These are phyloP conservation scores for Choricystis sp. DNA, from an alignment of 139 green algal genomes.

Conservation along the genomic window DNA sequence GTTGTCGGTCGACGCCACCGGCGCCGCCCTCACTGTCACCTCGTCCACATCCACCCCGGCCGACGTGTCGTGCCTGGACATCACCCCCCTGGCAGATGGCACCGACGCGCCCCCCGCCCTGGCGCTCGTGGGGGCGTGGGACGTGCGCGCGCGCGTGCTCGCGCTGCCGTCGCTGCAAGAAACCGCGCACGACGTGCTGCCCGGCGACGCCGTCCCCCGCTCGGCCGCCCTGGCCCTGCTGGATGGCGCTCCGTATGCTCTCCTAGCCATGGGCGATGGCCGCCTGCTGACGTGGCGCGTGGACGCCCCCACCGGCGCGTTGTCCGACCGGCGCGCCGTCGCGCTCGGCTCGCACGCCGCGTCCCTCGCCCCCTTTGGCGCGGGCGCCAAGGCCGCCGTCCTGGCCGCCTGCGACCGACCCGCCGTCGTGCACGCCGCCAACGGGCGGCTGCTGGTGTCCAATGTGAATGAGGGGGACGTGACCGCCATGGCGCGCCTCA, in stretches of 20 bases:
- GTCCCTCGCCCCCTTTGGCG: slow-evolving; percentile 51
- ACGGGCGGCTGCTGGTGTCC: slow-evolving; percentile 88
- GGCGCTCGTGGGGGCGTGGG: slow-evolving; percentile 54
- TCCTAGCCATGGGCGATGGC: slow-evolving; percentile 22
- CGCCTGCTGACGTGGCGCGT: slow-evolving; percentile 14
- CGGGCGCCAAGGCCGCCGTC: slow-evolving; percentile 37
- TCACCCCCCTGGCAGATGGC: slow-evolving; percentile 40
- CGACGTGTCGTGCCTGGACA: slow-evolving; percentile 85
- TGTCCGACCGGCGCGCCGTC: slow-evolving; percentile 63
- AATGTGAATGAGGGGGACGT: slow-evolving; percentile 93
- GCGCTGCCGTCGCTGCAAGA: slow-evolving; percentile 25
- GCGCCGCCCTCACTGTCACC: not conserved
- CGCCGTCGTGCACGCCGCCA: slow-evolving; percentile 82
- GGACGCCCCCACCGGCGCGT: not conserved
- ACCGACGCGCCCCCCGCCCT: slow-evolving; percentile 4
- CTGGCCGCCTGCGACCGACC: slow-evolving; percentile 88
- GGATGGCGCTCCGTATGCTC: not conserved
- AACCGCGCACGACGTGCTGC: slow-evolving; percentile 55
- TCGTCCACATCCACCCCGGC: not conserved
- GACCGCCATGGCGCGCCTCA: slow-evolving; percentile 61
- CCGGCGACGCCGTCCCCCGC: slow-evolving; percentile 16
- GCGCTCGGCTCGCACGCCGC: slow-evolving; percentile 85
- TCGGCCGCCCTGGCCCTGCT: not conserved
- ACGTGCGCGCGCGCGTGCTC: slow-evolving; percentile 24
- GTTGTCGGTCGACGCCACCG: slow-evolving; percentile 34